These are phyloP conservation scores for Daldinia bambusicola DNA, from an alignment of 495 filamentous ascomycete species.

Conservation along the genomic window DNA sequence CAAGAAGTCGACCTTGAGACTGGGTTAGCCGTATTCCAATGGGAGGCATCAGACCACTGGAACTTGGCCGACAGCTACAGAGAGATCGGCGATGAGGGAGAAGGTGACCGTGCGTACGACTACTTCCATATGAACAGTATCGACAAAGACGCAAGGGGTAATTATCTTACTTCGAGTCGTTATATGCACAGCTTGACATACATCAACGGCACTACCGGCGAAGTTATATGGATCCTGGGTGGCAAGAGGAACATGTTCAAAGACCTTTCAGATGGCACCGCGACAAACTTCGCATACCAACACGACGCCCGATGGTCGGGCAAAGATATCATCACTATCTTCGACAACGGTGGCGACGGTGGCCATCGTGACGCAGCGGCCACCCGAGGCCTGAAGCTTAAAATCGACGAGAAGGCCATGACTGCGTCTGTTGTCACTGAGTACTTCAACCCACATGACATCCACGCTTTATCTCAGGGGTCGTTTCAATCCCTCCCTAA, in stretches of 20 bases:
- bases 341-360: conserved; percentile 52
- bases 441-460: conserved; percentile 54
- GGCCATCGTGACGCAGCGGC: conserved; percentile 51
- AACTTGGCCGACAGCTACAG: conserved; percentile 37
- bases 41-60: conserved; percentile 54
- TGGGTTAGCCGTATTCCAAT: conserved; percentile 52
- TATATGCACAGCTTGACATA: conserved; percentile 67
- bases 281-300: conserved; percentile 66
- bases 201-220: conserved; percentile 67
- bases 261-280: conserved; percentile 47
- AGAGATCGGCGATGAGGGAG: conserved; percentile 40
- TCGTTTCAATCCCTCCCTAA: conserved; percentile 67
- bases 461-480: conserved; percentile 68
- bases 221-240: conserved; percentile 66
- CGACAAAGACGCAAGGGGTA: conserved; percentile 65
- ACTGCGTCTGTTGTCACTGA: conserved; percentile 51
- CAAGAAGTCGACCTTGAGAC: conserved; percentile 62
- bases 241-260: conserved; percentile 59
- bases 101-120: conserved; percentile 60
- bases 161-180: conserved; percentile 69
- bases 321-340: conserved; percentile 53
- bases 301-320: conserved; percentile 68
- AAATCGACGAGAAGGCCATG: conserved; percentile 56
- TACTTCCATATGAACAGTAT: conserved; percentile 74
- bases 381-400: conserved; percentile 59